Evolutionary conservation across 805 yeast species (phyloP).

Genomic region (Candida pini): DNA sequence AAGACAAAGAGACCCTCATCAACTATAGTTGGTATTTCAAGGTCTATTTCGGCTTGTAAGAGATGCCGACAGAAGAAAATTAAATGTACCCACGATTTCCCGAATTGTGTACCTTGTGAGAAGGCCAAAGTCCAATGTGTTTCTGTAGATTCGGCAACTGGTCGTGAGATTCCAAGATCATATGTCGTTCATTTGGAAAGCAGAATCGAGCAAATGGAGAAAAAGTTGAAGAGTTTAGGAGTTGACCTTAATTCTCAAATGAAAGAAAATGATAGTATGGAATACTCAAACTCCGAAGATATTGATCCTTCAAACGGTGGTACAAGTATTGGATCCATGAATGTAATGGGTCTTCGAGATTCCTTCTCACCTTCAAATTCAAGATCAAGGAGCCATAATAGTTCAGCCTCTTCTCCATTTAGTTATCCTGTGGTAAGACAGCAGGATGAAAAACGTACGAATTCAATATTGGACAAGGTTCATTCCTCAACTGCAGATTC

Average conservation of each 20-base stretch:
- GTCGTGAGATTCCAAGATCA: conserved; percentile 78
- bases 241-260: conserved; percentile 1
- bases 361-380: neutral
- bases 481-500: conserved; percentile 25
- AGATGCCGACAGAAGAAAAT: conserved; percentile 69
- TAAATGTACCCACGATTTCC: conserved; percentile 63
- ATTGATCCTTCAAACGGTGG: neutral
- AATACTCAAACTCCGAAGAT: neutral
- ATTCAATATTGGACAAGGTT: conserved; percentile 19
- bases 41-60: conserved; percentile 79
- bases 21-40: conserved; percentile 39
- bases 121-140: conserved; percentile 71
- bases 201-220: conserved; percentile 51
- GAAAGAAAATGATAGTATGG: neutral
- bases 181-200: conserved; percentile 70
- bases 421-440: neutral
- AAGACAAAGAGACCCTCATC: conserved; percentile 10
- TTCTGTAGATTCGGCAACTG: conserved; percentile 83
- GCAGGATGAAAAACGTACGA: neutral
- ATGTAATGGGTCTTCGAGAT: too few relatives aligned
- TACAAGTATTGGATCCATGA: too few relatives aligned
- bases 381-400: conserved; percentile 1
- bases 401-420: neutral
- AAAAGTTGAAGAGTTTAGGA: conserved; percentile 39
- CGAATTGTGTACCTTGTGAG: conserved; percentile 57